Evolutionary conservation across 306 rosid species (phyloP).

Genomic region (Quercus bicolor): DNA sequence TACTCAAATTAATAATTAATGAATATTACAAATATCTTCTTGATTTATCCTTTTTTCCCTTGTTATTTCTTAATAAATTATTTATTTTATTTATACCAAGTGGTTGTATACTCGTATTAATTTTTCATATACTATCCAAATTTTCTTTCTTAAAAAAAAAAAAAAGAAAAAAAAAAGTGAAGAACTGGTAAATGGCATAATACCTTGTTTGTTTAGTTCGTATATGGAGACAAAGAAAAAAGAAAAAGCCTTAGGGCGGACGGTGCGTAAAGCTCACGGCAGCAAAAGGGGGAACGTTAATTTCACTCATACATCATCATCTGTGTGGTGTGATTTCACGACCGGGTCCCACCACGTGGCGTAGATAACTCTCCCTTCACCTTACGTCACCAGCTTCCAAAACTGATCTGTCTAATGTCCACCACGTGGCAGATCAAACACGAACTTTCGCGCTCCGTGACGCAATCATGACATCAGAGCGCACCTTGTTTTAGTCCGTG

Average conservation of each 20-base stretch:
- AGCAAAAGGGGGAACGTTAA: neutral
- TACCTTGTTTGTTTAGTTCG: too few relatives aligned
- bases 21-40: neutral
- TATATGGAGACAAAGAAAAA: neutral
- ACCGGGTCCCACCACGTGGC: conserved; percentile 38
- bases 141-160: too few relatives aligned
- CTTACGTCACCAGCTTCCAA: conserved; percentile 26
- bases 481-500: neutral
- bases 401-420: neutral
- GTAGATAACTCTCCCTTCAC: neutral
- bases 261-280: neutral
- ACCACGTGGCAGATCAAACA: conserved; percentile 14
- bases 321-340: conserved; percentile 22
- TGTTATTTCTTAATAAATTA: neutral
- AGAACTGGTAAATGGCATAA: too few relatives aligned
- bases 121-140: too few relatives aligned
- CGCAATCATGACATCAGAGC: neutral
- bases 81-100: too few relatives aligned
- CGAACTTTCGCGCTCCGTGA: neutral
- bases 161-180: too few relatives aligned
- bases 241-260: neutral
- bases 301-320: conserved; percentile 9
- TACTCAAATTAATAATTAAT: too few relatives aligned
- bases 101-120: too few relatives aligned
- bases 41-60: neutral